Evolutionary conservation across 2,329 filamentous ascomycete genomes (phyloP).

Genomic region (Fusarium musae): DNA sequence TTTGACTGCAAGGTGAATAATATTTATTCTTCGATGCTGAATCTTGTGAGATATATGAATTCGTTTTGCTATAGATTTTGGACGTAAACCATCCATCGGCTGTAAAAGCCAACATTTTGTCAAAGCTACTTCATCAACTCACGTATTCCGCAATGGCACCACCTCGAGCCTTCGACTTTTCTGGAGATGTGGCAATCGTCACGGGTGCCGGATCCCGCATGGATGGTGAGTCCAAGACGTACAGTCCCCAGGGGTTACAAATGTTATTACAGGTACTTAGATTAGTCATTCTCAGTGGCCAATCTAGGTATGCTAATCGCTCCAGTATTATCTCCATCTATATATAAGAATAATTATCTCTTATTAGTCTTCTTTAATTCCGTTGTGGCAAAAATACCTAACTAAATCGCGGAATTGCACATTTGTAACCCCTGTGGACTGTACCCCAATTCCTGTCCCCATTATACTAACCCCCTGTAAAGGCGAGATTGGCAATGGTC

Average conservation of each 20-base stretch:
- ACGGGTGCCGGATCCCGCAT: slow-evolving; percentile 6
- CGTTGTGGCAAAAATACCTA: no score
- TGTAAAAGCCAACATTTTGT: not conserved
- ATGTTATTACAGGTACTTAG: no score
- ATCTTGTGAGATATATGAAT: not conserved
- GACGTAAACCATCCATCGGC: not conserved
- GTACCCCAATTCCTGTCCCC: not conserved
- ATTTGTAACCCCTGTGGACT: no score
- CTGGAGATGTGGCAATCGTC: slow-evolving; percentile 1
- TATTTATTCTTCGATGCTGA: not conserved
- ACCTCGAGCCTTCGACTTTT: not conserved
- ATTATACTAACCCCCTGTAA: not conserved
- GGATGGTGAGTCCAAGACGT: not conserved
- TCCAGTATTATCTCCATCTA: no score
- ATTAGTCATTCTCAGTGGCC: no score
- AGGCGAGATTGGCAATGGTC: slow-evolving; percentile 10
- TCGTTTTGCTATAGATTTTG: not conserved
- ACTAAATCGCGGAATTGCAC: no score
- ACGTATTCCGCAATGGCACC: not conserved
- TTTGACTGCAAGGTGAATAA: not conserved
- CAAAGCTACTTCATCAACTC: not conserved
- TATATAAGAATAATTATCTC: no score
- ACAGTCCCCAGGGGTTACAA: no score
- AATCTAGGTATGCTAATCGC: no score
- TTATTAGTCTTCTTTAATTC: no score